Conservation (phyloP, 2,329 filamentous ascomycete species). For the Fusarium verticillioides region DNA sequence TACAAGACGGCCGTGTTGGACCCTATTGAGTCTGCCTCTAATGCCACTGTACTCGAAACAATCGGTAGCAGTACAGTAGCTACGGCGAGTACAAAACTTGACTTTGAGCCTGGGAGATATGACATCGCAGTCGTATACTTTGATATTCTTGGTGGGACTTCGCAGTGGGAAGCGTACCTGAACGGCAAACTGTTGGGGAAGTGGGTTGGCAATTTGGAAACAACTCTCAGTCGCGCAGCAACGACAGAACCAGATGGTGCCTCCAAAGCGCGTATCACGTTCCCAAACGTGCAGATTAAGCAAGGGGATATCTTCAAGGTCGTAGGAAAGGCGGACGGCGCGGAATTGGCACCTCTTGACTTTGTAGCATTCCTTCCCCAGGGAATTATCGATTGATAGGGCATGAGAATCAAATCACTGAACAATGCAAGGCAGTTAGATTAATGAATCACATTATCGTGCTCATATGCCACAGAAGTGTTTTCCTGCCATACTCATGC, state of each 20-base stretch:
- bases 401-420: accelerated
- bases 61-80: neutral
- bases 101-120: neutral
- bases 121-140: neutral
- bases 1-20: neutral
- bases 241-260: neutral
- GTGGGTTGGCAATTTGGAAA: neutral
- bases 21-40: neutral
- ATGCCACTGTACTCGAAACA: neutral
- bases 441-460: neutral
- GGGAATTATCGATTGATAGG: neutral
- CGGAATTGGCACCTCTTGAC: neutral
- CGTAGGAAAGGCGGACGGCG: neutral
- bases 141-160: neutral
- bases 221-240: neutral
- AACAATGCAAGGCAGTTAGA: no score
- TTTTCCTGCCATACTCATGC: no score
- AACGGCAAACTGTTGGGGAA: neutral
- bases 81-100: neutral
- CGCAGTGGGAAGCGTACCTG: neutral
- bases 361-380: neutral
- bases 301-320: neutral
- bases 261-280: neutral
- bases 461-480: no score
- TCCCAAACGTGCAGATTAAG: neutral